Evolutionary conservation across 805 yeast genomes (phyloP), one percentile per base, ranked within the genome.

Genomic region (Wickerhamiella allomyrinae): DNA sequence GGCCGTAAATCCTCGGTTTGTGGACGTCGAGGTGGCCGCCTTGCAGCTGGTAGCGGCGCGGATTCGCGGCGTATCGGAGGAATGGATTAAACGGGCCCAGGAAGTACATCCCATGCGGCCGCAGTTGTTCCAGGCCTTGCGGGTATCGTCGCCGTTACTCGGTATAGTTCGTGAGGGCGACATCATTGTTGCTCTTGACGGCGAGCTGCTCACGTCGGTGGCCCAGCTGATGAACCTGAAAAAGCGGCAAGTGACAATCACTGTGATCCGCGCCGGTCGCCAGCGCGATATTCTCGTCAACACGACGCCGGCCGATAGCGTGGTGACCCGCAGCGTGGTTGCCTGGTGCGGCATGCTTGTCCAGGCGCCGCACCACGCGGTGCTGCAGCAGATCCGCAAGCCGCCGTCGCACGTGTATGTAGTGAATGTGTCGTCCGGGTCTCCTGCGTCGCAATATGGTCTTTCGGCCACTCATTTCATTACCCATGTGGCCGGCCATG

Each of bases 291-390:
- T 86, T 19, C 60, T 57, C 15, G 85, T 82, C 8, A 77, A 80
- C 9, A 76, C 93, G 3, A 71, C 74, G 2, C 71, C 73, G 17
- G 70, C 86, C 3, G 64, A 68, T 22, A 68, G 69, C 31, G 62
- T 75, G 37, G 65, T 69, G 43, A 84, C 94, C 1, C 70, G 73
- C 29, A 77, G 78, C 42, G 64, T 84, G 31, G 77, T 82, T 7
- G 67, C 72, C 39, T 87, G 94, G 91, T 74, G 86, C 41, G 95
- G 95, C 19, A 78, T 86, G 31, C 62, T 79, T 5, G 59, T 87
- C 25, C 96, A 87, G 56, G 71, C 75, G 29, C 95, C 95, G n/a
- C 95, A 85, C 59, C 93, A 81, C 55, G 89, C 91, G 7, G 95
- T 86, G 14, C 74, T 87, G 48, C 95, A 86, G 62, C 76, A 81